Conservation (phyloP, 2,329 filamentous ascomycete species). For the Chaetomium sp. region DNA sequence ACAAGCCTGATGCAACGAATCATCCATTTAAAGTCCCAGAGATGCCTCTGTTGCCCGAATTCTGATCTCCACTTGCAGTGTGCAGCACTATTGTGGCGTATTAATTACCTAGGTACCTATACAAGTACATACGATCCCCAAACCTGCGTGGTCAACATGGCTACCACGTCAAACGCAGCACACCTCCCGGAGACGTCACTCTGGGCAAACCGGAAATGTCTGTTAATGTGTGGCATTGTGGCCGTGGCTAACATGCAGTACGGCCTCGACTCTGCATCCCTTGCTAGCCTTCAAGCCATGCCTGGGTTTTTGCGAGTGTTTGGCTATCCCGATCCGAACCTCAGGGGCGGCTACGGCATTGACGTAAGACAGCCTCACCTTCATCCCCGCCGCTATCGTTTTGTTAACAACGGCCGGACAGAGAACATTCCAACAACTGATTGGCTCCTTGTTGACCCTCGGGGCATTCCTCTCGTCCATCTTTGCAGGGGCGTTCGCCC, state of each 20-base stretch:
- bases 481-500: slow-evolving; percentile 49
- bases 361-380: slow-evolving; percentile 36
- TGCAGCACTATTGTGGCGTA: neutral
- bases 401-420: slow-evolving; percentile 28
- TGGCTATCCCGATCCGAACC: slow-evolving; percentile 48
- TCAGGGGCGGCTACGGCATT: slow-evolving; percentile 45
- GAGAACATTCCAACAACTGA: slow-evolving; percentile 55
- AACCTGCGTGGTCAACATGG: neutral
- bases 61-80: neutral
- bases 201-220: slow-evolving; percentile 48
- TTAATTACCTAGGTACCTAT: too few relatives aligned
- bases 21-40: neutral
- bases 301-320: slow-evolving; percentile 55
- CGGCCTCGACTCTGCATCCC: slow-evolving; percentile 51
- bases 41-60: neutral
- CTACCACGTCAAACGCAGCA: neutral
- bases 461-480: slow-evolving; percentile 54
- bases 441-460: slow-evolving; percentile 54
- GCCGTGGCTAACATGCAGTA: slow-evolving; percentile 56
- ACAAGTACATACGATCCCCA: too few relatives aligned
- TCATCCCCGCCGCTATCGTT: slow-evolving; percentile 20
- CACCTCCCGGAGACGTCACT: slow-evolving; percentile 41
- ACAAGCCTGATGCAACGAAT: neutral
- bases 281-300: slow-evolving; percentile 53
- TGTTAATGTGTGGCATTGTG: slow-evolving; percentile 49